phyloP scores from a whole-genome alignment of 2,329 filamentous ascomycete species.

The Pestalotiopsis sp. region DNA sequence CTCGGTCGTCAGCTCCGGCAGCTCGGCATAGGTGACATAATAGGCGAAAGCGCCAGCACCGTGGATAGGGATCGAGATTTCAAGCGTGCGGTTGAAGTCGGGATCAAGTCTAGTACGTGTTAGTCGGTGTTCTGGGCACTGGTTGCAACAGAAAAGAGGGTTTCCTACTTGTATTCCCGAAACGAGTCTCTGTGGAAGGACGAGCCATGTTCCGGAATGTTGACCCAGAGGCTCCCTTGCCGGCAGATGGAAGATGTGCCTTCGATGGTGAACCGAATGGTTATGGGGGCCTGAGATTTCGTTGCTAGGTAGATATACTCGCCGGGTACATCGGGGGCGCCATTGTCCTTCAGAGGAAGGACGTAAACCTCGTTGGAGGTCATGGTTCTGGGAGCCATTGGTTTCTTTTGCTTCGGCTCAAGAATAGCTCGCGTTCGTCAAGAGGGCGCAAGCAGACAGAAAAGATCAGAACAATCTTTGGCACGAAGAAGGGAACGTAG shows the following conservation, averaged over 20 bases:
- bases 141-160: not conserved
- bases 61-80: slow-evolving; percentile 86
- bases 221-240: slow-evolving; percentile 94
- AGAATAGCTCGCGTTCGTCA: not conserved
- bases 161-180: slow-evolving; percentile 78
- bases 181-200: slow-evolving; percentile 80
- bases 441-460: not conserved
- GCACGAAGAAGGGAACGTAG: not conserved
- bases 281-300: slow-evolving; percentile 71
- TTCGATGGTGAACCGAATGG: slow-evolving; percentile 86
- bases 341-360: slow-evolving; percentile 88
- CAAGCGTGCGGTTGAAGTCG: slow-evolving; percentile 88
- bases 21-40: slow-evolving; percentile 88
- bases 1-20: slow-evolving; percentile 74
- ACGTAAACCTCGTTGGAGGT: slow-evolving; percentile 78
- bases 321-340: slow-evolving; percentile 85
- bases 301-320: slow-evolving; percentile 92
- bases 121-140: not conserved
- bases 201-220: slow-evolving; percentile 78
- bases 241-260: slow-evolving; percentile 95
- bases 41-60: slow-evolving; percentile 88
- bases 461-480: not conserved
- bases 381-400: slow-evolving; percentile 64
- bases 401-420: not conserved
- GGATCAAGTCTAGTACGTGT: slow-evolving; percentile 69